These are phyloP conservation scores for Neurospora africana DNA, from an alignment of 495 filamentous ascomycete genomes.

Conservation along the genomic window DNA sequence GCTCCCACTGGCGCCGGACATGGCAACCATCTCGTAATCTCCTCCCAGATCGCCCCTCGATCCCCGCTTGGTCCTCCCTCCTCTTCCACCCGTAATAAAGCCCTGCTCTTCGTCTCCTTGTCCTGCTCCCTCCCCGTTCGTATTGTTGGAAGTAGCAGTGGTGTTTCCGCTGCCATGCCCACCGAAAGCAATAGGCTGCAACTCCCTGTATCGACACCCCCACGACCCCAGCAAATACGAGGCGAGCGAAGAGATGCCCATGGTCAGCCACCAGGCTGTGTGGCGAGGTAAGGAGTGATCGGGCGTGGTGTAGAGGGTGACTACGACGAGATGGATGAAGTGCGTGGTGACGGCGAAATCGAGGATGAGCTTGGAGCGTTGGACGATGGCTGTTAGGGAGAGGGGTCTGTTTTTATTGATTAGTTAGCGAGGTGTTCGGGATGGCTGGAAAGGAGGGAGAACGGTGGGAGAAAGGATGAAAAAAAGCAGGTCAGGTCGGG, in stretches of 20 bases:
- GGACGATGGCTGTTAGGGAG: slow-evolving; percentile 68
- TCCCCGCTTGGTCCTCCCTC: neutral
- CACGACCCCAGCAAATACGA: slow-evolving; percentile 74
- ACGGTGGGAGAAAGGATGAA: neutral
- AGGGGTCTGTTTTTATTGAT: slow-evolving; percentile 45
- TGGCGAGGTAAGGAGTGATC: slow-evolving; percentile 55
- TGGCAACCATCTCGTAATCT: neutral
- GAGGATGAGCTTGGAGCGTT: slow-evolving; percentile 79
- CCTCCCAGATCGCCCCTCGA: neutral
- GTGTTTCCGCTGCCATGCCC: slow-evolving; percentile 24
- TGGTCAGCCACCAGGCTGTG: slow-evolving; percentile 79
- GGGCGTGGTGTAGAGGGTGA: slow-evolving; percentile 54
- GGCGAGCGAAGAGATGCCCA: slow-evolving; percentile 53
- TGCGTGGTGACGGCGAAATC: slow-evolving; percentile 91
- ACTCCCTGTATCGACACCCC: slow-evolving; percentile 81
- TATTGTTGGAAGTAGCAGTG: neutral
- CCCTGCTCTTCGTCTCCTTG: neutral
- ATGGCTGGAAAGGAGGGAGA: neutral
- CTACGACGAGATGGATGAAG: slow-evolving; percentile 71
- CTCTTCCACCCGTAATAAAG: neutral
- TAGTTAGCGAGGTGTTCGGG: neutral
- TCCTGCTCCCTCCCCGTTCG: neutral
- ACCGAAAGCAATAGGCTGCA: slow-evolving; percentile 82
- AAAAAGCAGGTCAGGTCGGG: neutral
- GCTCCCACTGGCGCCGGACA: neutral